Conservation (phyloP, 768 basidiomycete species). For the Pleurotus sapidus region DNA sequence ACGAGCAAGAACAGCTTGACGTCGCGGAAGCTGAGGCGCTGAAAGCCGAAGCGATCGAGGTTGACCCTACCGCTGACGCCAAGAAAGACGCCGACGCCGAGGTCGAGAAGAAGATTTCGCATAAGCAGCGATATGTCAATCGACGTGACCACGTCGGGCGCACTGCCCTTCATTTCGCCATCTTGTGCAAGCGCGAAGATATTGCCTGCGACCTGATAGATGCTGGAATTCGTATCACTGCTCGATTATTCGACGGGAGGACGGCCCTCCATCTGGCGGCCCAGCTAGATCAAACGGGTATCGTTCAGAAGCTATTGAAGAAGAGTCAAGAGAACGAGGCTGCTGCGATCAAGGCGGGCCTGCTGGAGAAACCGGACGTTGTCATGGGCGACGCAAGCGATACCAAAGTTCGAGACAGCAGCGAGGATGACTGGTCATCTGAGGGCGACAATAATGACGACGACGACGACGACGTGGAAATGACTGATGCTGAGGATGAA, state of each 20-base stretch:
- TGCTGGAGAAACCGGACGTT: constrained; percentile 20
- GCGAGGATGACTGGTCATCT: constrained; percentile 52
- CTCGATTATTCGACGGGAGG: constrained; percentile 55
- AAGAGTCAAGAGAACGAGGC: constrained; percentile 40
- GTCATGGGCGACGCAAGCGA: constrained; percentile 21
- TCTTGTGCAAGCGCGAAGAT: constrained; percentile 41
- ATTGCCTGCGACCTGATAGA: constrained; percentile 52
- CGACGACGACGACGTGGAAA: constrained; percentile 13
- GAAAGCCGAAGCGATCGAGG: constrained; percentile 34
- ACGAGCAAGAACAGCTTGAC: constrained; percentile 35
- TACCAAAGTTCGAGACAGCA: constrained; percentile 29
- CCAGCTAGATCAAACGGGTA: constrained; percentile 36
- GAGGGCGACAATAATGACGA: constrained; percentile 30
- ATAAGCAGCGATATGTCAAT: constrained; percentile 26
- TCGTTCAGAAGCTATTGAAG: constrained; percentile 50
- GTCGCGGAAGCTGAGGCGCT: constrained; percentile 36
- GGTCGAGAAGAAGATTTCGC: constrained; percentile 3
- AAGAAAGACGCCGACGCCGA: background rate
- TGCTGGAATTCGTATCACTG: constrained; percentile 52
- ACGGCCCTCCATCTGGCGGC: constrained; percentile 56
- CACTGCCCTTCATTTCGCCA: constrained; percentile 56
- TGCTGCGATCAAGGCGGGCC: constrained; percentile 16
- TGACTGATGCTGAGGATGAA: constrained; percentile 23
- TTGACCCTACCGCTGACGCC: constrained; percentile 25
- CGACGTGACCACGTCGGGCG: constrained; percentile 62